Evolutionary conservation across 805 yeast genomes (phyloP).

Genomic region (Zygoascus ofunaensis): DNA sequence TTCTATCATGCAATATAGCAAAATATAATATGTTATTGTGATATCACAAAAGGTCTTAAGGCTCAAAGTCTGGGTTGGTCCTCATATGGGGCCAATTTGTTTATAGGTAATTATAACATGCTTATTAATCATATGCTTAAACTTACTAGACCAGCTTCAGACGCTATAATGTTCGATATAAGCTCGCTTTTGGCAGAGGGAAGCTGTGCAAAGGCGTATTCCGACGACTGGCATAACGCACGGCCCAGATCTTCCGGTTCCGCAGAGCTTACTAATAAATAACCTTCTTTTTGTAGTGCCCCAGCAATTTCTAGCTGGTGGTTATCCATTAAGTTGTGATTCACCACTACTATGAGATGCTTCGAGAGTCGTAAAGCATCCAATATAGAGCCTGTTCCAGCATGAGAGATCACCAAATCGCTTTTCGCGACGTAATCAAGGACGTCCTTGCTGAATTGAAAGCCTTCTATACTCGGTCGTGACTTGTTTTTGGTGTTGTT

Average conservation of each 20-base stretch:
- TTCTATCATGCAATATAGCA: no score
- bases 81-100: no score
- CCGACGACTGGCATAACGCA: background rate
- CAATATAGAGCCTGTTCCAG: conserved; percentile 84
- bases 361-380: conserved; percentile 56
- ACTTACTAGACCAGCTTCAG: conserved; percentile 16
- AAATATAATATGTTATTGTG: no score
- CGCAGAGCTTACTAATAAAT: conserved; percentile 7
- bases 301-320: conserved; percentile 74
- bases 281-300: conserved; percentile 32
- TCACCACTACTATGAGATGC: conserved; percentile 61
- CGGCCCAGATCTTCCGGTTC: conserved; percentile 2
- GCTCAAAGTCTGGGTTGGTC: no score
- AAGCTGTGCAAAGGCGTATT: conserved; percentile 9
- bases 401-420: conserved; percentile 74
- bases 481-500: no score
- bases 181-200: conserved; percentile 12
- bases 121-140: no score
- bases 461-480: conserved; percentile 42
- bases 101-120: no score
- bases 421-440: conserved; percentile 35
- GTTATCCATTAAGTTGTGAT: conserved; percentile 69
- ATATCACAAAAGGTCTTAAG: no score
- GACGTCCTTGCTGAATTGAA: conserved; percentile 39
- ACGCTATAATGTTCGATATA: conserved; percentile 14